Conservation (phyloP, 257 asterid genomes). For the Solanum medicagineum region DNA sequence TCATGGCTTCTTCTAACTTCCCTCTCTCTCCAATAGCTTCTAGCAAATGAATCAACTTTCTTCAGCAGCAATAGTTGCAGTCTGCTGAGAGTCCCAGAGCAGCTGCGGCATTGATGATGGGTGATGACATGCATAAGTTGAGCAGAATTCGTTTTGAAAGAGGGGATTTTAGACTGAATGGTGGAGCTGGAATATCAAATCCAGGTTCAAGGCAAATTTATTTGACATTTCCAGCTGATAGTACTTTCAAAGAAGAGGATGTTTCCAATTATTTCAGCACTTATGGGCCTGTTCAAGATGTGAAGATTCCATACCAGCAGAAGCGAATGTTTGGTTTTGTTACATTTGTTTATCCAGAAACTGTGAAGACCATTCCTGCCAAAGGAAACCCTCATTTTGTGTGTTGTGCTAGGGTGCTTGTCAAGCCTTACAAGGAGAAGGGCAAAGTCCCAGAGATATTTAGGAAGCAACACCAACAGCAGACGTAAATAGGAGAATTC, state of each 20-base stretch:
- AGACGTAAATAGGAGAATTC: slow-evolving; percentile 55
- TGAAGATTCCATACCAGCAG: slow-evolving; percentile 66
- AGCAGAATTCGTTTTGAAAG: slow-evolving; percentile 26
- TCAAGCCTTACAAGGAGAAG: slow-evolving; percentile 60
- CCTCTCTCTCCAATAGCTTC: slow-evolving; percentile 25
- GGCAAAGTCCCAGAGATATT: slow-evolving; percentile 63
- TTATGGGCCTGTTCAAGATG: slow-evolving; percentile 69
- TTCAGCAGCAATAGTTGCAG: slow-evolving; percentile 33
- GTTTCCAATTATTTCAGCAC: slow-evolving; percentile 55
- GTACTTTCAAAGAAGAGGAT: slow-evolving; percentile 61
- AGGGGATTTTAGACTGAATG: slow-evolving; percentile 34
- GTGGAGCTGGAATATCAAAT: slow-evolving; percentile 12
- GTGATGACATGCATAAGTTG: slow-evolving; percentile 32
- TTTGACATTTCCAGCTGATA: slow-evolving; percentile 62
- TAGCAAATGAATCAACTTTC: slow-evolving; percentile 39
- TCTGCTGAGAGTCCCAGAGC: slow-evolving; percentile 41
- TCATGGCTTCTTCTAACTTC: slow-evolving; percentile 27
- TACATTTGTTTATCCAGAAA: slow-evolving; percentile 53
- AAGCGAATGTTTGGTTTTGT: slow-evolving; percentile 70
- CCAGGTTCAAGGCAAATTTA: slow-evolving; percentile 64
- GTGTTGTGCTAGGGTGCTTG: slow-evolving; percentile 65
- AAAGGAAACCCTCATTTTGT: slow-evolving; percentile 73
- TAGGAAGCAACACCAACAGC: slow-evolving; percentile 38
- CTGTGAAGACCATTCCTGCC: slow-evolving; percentile 58
- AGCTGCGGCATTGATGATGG: slow-evolving; percentile 29